These are phyloP conservation scores for Lachancea fermentati DNA, from an alignment of 805 yeast species.

Conservation along the genomic window DNA sequence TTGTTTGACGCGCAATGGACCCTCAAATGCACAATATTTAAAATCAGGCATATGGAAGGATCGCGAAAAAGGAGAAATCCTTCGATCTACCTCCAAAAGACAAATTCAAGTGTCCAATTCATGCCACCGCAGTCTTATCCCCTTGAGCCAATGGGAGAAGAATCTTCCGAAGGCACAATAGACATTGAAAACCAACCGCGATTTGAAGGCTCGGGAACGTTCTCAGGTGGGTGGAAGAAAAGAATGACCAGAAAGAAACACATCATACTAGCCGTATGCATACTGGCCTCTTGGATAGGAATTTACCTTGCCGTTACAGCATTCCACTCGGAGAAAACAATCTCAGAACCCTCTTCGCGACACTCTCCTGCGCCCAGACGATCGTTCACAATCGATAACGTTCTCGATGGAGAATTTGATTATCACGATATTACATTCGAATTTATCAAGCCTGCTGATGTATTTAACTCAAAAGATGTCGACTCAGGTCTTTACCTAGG, in stretches of 20 bases:
- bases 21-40: not conserved
- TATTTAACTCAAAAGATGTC: slow-evolving; percentile 17
- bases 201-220: not conserved
- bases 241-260: not conserved
- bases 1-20: not conserved
- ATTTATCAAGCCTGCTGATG: slow-evolving; percentile 25
- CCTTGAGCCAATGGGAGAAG: slow-evolving; percentile 7
- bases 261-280: not conserved
- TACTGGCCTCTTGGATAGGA: not conserved
- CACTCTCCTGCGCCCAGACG: not conserved
- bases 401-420: slow-evolving; percentile 25
- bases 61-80: slow-evolving; percentile 29
- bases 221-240: not conserved
- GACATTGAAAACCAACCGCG: not conserved
- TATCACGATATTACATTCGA: slow-evolving; percentile 19
- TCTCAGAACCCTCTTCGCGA: not conserved
- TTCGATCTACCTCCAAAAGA: slow-evolving; percentile 25
- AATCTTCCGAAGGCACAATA: not conserved
- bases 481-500: slow-evolving; percentile 43
- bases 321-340: not conserved
- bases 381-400: slow-evolving; percentile 18
- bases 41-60: slow-evolving; percentile 1
- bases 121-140: slow-evolving; percentile 13
- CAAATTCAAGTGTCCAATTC: slow-evolving; percentile 22
- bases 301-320: not conserved